Percentiles rank a stretch among this genome's conserved stretches.
Evolutionary conservation across 805 yeast species (phyloP).

Genomic region (Pichia manshurica): DNA sequence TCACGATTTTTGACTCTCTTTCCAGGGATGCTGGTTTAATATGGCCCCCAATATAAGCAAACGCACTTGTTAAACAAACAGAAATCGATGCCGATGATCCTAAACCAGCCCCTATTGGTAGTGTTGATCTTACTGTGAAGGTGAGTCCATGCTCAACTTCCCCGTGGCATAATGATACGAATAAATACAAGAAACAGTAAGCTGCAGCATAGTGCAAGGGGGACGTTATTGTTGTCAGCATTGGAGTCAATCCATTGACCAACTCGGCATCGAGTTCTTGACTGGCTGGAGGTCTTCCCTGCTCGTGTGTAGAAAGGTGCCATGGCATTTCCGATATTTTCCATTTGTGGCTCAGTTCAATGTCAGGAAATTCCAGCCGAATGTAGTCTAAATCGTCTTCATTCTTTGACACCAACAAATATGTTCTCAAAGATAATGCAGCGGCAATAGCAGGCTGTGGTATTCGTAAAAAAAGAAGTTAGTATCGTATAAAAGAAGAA

Average conservation of each 20-base stretch:
- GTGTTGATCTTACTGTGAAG: constrained; percentile 69
- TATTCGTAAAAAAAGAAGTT: not conserved
- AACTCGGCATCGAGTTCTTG: constrained; percentile 58
- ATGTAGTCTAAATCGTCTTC: constrained; percentile 34
- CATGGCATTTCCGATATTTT: constrained; percentile 55
- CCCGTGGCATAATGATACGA: constrained; percentile 49
- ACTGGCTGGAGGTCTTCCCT: constrained; percentile 32
- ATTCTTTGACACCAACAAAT: constrained; percentile 55
- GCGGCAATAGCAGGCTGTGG: constrained; percentile 89
- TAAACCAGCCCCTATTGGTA: constrained; percentile 95
- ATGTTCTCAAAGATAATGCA: constrained; percentile 80
- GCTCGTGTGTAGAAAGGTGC: constrained; percentile 31
- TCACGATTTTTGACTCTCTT: constrained; percentile 31
- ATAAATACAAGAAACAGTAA: constrained; percentile 75
- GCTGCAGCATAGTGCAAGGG: constrained; percentile 73
- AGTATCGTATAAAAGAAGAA: not conserved
- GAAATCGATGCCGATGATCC: constrained; percentile 92
- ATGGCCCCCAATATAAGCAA: constrained; percentile 56
- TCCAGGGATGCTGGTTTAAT: constrained; percentile 35
- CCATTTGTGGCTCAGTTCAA: constrained; percentile 64
- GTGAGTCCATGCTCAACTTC: constrained; percentile 42
- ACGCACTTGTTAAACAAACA: constrained; percentile 75
- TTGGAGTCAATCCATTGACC: constrained; percentile 40
- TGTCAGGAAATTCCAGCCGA: constrained; percentile 78
- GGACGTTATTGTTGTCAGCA: constrained; percentile 42